These are phyloP conservation scores for Microglena sp. DNA, from an alignment of 139 green algal species.

Conservation along the genomic window DNA sequence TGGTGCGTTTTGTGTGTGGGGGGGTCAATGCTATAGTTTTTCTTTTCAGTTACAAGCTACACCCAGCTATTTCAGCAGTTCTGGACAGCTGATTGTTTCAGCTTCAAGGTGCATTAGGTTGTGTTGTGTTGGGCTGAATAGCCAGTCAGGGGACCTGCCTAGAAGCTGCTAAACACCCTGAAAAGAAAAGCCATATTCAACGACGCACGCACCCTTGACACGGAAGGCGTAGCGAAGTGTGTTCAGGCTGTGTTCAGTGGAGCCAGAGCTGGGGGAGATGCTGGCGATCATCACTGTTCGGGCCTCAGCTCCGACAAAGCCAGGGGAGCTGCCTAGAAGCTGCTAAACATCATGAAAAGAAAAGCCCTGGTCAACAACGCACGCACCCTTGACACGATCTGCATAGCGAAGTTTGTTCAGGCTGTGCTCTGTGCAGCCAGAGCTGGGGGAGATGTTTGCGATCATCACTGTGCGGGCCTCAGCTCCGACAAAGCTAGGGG, in stretches of 20 bases:
- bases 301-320: constrained; percentile 46
- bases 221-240: constrained; percentile 94
- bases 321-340: no score
- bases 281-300: constrained; percentile 98
- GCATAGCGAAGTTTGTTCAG: constrained; percentile 98
- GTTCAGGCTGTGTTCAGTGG: constrained; percentile 97
- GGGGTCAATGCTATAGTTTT: not conserved
- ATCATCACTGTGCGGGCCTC: constrained; percentile 99
- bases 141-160: no score
- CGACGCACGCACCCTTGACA: constrained; percentile 59
- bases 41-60: not conserved
- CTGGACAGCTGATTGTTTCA: no score
- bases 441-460: constrained; percentile 87
- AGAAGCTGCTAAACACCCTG: no score
- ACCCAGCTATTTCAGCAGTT: not conserved
- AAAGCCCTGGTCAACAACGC: no score
- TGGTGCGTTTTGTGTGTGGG: not conserved
- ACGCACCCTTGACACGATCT: constrained; percentile 76
- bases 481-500: no score
- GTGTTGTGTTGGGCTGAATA: no score
- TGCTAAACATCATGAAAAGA: no score
- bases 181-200: no score
- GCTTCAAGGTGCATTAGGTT: no score
- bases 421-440: constrained; percentile 85
- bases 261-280: constrained; percentile 74